A percentile compares a stretch with the other conserved stretches of the same genome.
Evolutionary conservation across 2,329 filamentous ascomycete genomes (phyloP).

Genomic region (Fusarium scirpi): DNA sequence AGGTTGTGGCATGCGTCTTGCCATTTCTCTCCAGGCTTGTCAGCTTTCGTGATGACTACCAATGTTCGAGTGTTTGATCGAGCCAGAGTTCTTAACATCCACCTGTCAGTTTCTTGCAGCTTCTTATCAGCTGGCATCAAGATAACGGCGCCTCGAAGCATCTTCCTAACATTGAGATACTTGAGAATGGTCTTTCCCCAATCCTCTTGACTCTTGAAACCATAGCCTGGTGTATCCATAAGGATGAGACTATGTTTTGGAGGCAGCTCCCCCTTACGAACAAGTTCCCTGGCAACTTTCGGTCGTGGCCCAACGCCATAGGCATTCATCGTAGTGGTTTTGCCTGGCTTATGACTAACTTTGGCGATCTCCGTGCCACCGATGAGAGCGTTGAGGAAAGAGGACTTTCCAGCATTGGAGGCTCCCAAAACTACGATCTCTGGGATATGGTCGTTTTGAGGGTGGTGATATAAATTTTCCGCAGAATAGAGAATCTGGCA

Average conservation of each 20-base stretch:
- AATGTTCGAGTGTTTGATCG: constrained; percentile 59
- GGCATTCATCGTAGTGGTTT: constrained; percentile 67
- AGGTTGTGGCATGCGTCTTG: constrained; percentile 44
- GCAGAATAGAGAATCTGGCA: constrained; percentile 64
- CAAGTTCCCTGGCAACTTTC: constrained; percentile 44
- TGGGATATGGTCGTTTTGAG: constrained; percentile 63
- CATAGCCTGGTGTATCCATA: constrained; percentile 65
- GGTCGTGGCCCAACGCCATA: constrained; percentile 64
- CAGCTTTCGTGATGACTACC: constrained; percentile 68
- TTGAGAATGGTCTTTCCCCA: constrained; percentile 67
- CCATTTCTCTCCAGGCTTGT: constrained; percentile 58
- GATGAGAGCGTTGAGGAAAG: constrained; percentile 85
- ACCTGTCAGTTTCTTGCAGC: constrained; percentile 61
- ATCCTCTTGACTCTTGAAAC: constrained; percentile 57
- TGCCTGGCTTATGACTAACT: constrained; percentile 64
- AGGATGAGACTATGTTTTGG: constrained; percentile 62
- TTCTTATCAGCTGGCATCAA: constrained; percentile 66
- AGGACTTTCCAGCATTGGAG: constrained; percentile 91
- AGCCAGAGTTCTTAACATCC: constrained; percentile 61
- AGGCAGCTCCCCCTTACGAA: constrained; percentile 53
- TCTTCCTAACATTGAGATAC: constrained; percentile 61
- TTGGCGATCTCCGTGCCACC: constrained; percentile 61
- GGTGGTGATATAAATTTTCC: constrained; percentile 61
- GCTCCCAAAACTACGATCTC: constrained; percentile 85
- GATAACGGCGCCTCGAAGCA: constrained; percentile 64